Conservation (phyloP, 2,329 filamentous ascomycete genomes). For the Chrysosphaeria jannelii region DNA sequence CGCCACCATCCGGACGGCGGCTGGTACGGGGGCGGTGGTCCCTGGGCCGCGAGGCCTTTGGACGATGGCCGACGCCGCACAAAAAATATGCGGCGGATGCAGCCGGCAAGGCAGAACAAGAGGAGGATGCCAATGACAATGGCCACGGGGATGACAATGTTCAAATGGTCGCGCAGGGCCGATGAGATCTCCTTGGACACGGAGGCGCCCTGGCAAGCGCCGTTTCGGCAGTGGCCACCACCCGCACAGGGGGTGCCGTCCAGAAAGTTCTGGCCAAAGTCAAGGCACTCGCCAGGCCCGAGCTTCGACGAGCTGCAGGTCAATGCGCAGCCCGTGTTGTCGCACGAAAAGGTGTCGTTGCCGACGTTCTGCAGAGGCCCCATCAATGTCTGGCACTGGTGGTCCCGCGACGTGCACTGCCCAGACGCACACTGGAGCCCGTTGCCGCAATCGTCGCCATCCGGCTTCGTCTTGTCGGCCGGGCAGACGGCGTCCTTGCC, state of each 20-base stretch:
- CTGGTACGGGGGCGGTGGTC: too few relatives aligned
- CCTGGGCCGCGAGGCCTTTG: too few relatives aligned
- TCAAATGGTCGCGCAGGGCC: slow-evolving; percentile 52
- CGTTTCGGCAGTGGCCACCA: slow-evolving; percentile 52
- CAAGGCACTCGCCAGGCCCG: slow-evolving; percentile 32
- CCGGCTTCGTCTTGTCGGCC: slow-evolving; percentile 30
- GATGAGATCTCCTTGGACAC: slow-evolving; percentile 37
- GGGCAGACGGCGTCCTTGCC: slow-evolving; percentile 49
- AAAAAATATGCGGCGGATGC: slow-evolving; percentile 23
- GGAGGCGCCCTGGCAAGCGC: slow-evolving; percentile 41
- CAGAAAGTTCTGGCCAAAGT: slow-evolving; percentile 69
- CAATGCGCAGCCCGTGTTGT: slow-evolving; percentile 39
- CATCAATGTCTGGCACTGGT: slow-evolving; percentile 67
- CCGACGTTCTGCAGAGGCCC: slow-evolving; percentile 39
- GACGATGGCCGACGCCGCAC: too few relatives aligned
- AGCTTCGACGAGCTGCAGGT: slow-evolving; percentile 46
- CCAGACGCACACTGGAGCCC: slow-evolving; percentile 61
- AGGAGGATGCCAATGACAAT: slow-evolving; percentile 42
- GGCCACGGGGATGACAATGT: slow-evolving; percentile 55
- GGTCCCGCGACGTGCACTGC: slow-evolving; percentile 75
- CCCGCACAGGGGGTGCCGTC: slow-evolving; percentile 68
- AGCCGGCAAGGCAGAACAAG: slow-evolving; percentile 35
- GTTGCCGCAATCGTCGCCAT: slow-evolving; percentile 39
- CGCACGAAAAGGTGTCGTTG: slow-evolving; percentile 60
- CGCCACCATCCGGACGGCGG: too few relatives aligned